Evolutionary conservation across 1,139 yeast genomes (phyloP).

Genomic region (Zygoascus meyerae): DNA sequence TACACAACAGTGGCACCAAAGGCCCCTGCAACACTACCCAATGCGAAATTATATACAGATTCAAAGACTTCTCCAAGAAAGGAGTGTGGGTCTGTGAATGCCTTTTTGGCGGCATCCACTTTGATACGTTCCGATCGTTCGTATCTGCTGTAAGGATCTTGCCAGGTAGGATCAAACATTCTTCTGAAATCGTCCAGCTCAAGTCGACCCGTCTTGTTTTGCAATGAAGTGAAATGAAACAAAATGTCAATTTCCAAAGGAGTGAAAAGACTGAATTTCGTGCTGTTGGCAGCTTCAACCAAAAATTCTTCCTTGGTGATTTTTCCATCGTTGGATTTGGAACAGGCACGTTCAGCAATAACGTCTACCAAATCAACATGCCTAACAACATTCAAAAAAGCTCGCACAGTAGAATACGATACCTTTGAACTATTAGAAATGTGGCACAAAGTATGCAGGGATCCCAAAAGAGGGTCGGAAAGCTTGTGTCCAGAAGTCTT

Average conservation of each 20-base stretch:
- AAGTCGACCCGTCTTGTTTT: constrained; percentile 34
- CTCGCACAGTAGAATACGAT: constrained; percentile 41
- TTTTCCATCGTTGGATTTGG: constrained; percentile 32
- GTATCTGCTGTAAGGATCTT: constrained; percentile 35
- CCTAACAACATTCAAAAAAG: constrained; percentile 39
- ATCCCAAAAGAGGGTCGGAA: constrained; percentile 35
- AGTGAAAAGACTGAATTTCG: constrained; percentile 39
- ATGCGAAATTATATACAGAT: constrained; percentile 77
- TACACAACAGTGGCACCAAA: constrained; percentile 98
- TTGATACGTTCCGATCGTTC: constrained; percentile 31
- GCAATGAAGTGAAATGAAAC: constrained; percentile 40
- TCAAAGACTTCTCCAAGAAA: constrained; percentile 55
- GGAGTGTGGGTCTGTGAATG: constrained; percentile 34
- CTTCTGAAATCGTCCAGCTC: constrained; percentile 36
- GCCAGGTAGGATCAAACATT: constrained; percentile 43
- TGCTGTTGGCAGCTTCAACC: constrained; percentile 37
- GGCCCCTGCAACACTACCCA: constrained; percentile 96
- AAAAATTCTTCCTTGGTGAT: constrained; percentile 38
- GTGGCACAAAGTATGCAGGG: constrained; percentile 37
- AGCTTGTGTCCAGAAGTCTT: constrained; percentile 40
- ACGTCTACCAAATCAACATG: constrained; percentile 40
- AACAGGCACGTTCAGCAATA: constrained; percentile 34
- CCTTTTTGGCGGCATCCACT: constrained; percentile 40
- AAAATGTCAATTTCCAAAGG: constrained; percentile 42
- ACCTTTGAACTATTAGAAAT: constrained; percentile 33